phyloP scores from a whole-genome alignment of 495 filamentous ascomycete genomes.

The Aspergillus sclerotioniger region DNA sequence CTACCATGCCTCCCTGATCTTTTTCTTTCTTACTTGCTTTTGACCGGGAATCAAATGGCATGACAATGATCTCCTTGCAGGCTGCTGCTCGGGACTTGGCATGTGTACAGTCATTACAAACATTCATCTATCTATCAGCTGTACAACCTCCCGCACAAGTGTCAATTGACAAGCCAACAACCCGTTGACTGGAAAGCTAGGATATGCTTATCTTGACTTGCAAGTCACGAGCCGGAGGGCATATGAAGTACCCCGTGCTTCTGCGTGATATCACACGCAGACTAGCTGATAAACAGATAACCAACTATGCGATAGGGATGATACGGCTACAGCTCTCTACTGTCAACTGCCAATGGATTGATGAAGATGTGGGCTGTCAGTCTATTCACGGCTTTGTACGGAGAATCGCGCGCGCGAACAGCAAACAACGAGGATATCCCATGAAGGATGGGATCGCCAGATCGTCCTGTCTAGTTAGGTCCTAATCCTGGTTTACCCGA shows the following conservation, averaged over 20 bases:
- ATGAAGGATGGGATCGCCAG: conserved; percentile 18
- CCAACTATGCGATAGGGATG: no score
- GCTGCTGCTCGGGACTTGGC: background rate
- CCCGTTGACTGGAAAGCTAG: background rate
- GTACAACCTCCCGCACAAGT: background rate
- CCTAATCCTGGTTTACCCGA: conserved; percentile 4
- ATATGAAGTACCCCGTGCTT: background rate
- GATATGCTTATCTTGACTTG: conserved; percentile 5
- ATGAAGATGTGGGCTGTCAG: no score
- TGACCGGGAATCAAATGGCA: background rate
- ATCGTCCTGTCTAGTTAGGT: conserved; percentile 14
- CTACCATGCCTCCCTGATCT: background rate
- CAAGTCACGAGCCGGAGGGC: background rate
- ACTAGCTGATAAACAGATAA: background rate
- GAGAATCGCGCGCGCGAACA: background rate
- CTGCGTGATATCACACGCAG: background rate
- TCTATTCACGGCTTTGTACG: no score
- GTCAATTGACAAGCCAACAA: conserved; percentile 1
- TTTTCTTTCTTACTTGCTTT: background rate
- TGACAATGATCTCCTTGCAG: background rate
- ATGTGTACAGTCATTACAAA: background rate
- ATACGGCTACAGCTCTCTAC: no score
- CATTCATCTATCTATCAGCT: background rate
- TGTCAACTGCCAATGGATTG: no score
- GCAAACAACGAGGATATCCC: conserved; percentile 8